These are phyloP conservation scores for Cladobotryum mycophilum DNA, from an alignment of 2,329 filamentous ascomycete genomes.

Conservation along the genomic window DNA sequence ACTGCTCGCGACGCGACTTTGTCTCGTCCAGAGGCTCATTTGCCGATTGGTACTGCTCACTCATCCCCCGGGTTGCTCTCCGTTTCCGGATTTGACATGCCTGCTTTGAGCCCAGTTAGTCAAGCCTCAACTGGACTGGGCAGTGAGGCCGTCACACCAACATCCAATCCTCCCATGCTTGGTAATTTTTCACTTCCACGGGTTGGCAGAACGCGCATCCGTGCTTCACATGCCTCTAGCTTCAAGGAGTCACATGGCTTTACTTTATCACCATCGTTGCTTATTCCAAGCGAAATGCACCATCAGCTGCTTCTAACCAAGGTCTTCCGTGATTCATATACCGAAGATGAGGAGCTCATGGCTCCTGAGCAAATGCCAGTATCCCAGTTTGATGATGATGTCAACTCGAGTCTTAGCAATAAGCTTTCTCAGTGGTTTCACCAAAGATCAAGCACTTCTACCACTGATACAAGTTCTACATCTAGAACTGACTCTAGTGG, in stretches of 20 bases:
- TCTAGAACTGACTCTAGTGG: slow-evolving; percentile 41
- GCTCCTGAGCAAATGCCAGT: slow-evolving; percentile 12
- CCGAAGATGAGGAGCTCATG: slow-evolving; percentile 28
- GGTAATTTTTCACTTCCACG: slow-evolving; percentile 50
- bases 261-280: slow-evolving; percentile 53
- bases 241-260: slow-evolving; percentile 56
- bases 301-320: slow-evolving; percentile 42
- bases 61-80: slow-evolving; percentile 24
- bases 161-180: slow-evolving; percentile 28
- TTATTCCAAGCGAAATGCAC: slow-evolving; percentile 55
- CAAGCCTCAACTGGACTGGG: slow-evolving; percentile 35
- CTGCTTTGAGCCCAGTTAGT: slow-evolving; percentile 45
- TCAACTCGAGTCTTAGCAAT: slow-evolving; percentile 6
- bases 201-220: slow-evolving; percentile 27
- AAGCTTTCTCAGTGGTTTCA: slow-evolving; percentile 23
- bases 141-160: slow-evolving; percentile 41
- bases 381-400: slow-evolving; percentile 15
- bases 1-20: slow-evolving; percentile 18
- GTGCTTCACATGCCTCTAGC: slow-evolving; percentile 43
- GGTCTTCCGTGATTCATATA: slow-evolving; percentile 20
- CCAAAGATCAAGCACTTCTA: slow-evolving; percentile 50
- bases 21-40: slow-evolving; percentile 15
- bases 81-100: slow-evolving; percentile 33
- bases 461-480: slow-evolving; percentile 43
- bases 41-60: slow-evolving; percentile 11